A percentile compares a stretch with the other conserved stretches of the same genome.
These are phyloP conservation scores for Cladosporium sp. DNA, from an alignment of 2,329 filamentous ascomycete species.

Conservation along the genomic window DNA sequence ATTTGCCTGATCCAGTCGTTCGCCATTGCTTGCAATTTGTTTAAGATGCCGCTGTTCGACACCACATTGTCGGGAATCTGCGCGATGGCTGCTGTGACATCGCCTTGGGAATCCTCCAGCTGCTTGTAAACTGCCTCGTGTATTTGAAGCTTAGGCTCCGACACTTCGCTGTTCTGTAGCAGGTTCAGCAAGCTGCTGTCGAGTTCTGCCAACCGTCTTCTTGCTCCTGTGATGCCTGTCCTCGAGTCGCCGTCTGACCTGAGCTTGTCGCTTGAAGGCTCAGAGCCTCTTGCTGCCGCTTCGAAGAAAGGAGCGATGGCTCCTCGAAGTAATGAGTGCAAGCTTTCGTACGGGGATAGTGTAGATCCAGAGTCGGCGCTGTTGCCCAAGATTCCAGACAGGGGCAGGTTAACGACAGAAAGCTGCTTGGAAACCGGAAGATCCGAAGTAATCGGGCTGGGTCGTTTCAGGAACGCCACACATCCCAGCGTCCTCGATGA, in stretches of 20 bases:
- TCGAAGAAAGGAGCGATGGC: constrained; percentile 95
- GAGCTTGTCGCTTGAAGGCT: constrained; percentile 58
- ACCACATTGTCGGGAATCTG: constrained; percentile 69
- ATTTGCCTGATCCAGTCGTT: constrained; percentile 99
- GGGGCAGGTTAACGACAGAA: constrained; percentile 86
- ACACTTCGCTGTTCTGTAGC: constrained; percentile 97
- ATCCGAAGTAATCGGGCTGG: constrained; percentile 76
- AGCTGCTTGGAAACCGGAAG: constrained; percentile 81
- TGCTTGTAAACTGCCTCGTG: constrained; percentile 84
- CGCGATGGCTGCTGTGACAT: constrained; percentile 67
- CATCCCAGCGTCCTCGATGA: constrained; percentile 75
- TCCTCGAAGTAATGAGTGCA: constrained; percentile 87
- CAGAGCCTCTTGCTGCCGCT: constrained; percentile 81
- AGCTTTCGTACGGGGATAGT: constrained; percentile 80
- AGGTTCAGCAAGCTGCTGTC: constrained; percentile 85
- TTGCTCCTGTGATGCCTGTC: constrained; percentile 92
- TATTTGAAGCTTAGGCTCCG: constrained; percentile 78
- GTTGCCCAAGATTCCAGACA: constrained; percentile 61
- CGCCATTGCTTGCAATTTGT: constrained; percentile 85
- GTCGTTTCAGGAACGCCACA: constrained; percentile 83
- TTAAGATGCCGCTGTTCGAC: constrained; percentile 85
- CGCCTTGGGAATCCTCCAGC: constrained; percentile 63
- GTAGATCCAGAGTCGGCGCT: constrained; percentile 38
- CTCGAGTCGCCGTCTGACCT: constrained; percentile 83
- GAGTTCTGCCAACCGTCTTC: constrained; percentile 92